Evolutionary conservation across 2,329 filamentous ascomycete genomes (phyloP).

Genomic region (Talaromyces piceae): DNA sequence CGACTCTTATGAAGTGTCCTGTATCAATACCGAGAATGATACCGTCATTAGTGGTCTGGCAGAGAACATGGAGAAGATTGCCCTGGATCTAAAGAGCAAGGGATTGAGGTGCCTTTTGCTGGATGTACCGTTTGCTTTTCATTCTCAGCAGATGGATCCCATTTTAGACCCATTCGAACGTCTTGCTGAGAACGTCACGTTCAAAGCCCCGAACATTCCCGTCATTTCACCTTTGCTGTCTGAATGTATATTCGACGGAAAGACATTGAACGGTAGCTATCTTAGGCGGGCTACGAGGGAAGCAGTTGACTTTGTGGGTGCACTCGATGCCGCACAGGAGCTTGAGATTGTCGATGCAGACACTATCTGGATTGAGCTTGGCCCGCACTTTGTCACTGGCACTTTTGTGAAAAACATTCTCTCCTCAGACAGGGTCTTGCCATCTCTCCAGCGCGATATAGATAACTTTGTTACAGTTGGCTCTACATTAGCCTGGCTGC

Average conservation of each 20-base stretch:
- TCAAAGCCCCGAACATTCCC: slow-evolving; percentile 33
- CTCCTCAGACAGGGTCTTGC: neutral
- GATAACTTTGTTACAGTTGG: neutral
- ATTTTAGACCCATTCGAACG: slow-evolving; percentile 31
- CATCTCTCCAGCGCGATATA: neutral
- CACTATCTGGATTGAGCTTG: neutral
- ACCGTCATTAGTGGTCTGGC: slow-evolving; percentile 36
- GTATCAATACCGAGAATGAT: slow-evolving; percentile 35
- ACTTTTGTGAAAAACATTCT: neutral
- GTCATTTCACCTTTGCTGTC: slow-evolving; percentile 40
- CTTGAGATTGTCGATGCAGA: neutral
- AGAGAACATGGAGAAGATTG: slow-evolving; percentile 45
- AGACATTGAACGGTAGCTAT: slow-evolving; percentile 47
- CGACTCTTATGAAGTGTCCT: slow-evolving; percentile 18
- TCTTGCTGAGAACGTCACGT: slow-evolving; percentile 28
- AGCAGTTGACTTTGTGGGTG: slow-evolving; percentile 50
- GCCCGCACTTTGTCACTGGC: neutral
- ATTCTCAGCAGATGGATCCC: slow-evolving; percentile 20
- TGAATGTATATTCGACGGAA: slow-evolving; percentile 26
- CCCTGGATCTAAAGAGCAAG: slow-evolving; percentile 18
- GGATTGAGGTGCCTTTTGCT: slow-evolving; percentile 34
- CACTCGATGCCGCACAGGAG: slow-evolving; percentile 1
- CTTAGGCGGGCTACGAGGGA: slow-evolving; percentile 59
- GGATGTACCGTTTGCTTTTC: slow-evolving; percentile 54
- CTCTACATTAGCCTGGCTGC: neutral